Percentiles rank a stretch among this genome's conserved stretches.
These are phyloP conservation scores for Sanguinoderma infundibulare DNA, from an alignment of 1,284 basidiomycete genomes.

Conservation along the genomic window DNA sequence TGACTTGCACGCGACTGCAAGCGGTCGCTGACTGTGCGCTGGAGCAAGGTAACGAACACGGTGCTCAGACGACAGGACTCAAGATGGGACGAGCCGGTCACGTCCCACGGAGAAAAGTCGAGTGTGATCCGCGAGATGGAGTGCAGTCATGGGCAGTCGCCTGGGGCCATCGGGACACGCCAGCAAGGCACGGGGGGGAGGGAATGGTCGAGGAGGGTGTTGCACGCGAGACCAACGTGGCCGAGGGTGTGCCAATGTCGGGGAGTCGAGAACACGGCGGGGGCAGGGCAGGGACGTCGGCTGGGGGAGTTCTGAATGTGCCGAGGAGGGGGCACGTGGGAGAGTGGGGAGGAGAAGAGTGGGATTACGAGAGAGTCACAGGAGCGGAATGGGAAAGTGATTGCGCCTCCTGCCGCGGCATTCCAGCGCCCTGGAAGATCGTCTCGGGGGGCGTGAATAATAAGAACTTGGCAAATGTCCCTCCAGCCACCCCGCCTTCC, in stretches of 20 bases:
- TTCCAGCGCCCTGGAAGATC: conserved; percentile 22
- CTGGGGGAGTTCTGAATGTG: conserved; percentile 10
- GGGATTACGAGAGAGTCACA: conserved; percentile 23
- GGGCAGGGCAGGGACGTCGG: too few relatives aligned
- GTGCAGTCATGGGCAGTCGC: too few relatives aligned
- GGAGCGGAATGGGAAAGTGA: conserved; percentile 26
- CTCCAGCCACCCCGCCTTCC: conserved; percentile 20
- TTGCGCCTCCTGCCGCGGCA: conserved; percentile 18
- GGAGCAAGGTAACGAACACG: not conserved
- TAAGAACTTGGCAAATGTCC: conserved; percentile 21
- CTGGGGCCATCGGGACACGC: too few relatives aligned
- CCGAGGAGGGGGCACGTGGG: conserved; percentile 12
- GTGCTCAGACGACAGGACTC: not conserved
- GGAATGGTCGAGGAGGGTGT: not conserved
- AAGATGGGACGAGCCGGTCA: not conserved
- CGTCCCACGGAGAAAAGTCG: not conserved
- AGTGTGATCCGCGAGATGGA: not conserved
- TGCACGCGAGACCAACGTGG: conserved; percentile 12
- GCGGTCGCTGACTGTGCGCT: not conserved
- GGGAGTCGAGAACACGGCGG: conserved; percentile 3
- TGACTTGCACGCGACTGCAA: too few relatives aligned
- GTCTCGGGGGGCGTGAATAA: conserved; percentile 21
- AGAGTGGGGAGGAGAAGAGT: conserved; percentile 8
- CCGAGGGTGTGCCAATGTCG: conserved; percentile 3
- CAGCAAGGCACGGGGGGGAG: not conserved